Evolutionary conservation across 1,284 basidiomycete genomes (phyloP).

Genomic region (Spongispora temasekensis): DNA sequence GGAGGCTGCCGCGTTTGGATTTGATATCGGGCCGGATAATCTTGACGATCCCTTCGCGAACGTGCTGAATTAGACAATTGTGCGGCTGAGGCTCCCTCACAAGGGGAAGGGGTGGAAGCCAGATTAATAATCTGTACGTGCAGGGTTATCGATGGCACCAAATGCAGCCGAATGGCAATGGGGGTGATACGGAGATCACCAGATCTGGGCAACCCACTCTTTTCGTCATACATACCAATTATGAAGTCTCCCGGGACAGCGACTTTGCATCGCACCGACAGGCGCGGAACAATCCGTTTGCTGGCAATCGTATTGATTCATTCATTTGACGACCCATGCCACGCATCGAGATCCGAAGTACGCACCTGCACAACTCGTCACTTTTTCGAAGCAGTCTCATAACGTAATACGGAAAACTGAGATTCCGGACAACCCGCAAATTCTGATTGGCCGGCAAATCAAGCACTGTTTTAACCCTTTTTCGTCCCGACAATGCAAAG

Average conservation of each 20-base stretch:
- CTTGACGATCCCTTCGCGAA: constrained; percentile 40
- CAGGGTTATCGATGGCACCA: constrained; percentile 27
- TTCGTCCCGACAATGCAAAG: background rate
- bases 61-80: constrained; percentile 17
- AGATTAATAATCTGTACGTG: constrained; percentile 27
- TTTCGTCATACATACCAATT: no score
- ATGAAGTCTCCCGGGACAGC: constrained; percentile 7
- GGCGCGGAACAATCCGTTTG: constrained; percentile 20
- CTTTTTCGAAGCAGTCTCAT: background rate
- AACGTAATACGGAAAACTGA: background rate
- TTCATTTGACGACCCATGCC: constrained; percentile 21
- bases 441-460: background rate
- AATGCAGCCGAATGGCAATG: constrained; percentile 14
- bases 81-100: constrained; percentile 17
- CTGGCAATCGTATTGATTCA: constrained; percentile 19
- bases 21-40: constrained; percentile 32
- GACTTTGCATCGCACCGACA: constrained; percentile 26
- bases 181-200: constrained; percentile 16
- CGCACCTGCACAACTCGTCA: constrained; percentile 6
- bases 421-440: background rate
- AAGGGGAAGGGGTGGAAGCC: constrained; percentile 12
- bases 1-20: constrained; percentile 1
- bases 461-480: background rate
- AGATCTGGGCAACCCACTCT: constrained; percentile 18
- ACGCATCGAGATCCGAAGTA: constrained; percentile 23